phyloP scores from a whole-genome alignment of 768 basidiomycete genomes.

The Lactarius psammicola region DNA sequence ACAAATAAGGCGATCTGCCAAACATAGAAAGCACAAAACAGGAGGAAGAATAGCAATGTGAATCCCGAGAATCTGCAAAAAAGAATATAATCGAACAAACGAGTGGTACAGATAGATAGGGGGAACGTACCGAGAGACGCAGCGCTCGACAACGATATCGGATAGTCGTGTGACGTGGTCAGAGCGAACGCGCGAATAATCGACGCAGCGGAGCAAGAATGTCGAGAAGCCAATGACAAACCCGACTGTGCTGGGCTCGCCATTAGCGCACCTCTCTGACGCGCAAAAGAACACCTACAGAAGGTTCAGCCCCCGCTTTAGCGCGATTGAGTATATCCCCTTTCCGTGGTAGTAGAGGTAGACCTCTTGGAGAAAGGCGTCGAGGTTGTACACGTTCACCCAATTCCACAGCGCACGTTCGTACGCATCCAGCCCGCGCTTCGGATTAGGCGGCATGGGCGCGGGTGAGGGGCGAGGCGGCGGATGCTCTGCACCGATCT shows the following conservation, averaged over 20 bases:
- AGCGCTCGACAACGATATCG: conserved; percentile 79
- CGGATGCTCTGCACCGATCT: conserved; percentile 46
- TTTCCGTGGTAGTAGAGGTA: conserved; percentile 97
- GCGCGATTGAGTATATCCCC: conserved; percentile 92
- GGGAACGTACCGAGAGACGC: conserved; percentile 71
- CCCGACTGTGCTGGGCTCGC: conserved; percentile 75
- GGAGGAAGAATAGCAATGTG: conserved; percentile 77
- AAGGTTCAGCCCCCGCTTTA: conserved; percentile 89
- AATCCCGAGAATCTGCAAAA: conserved; percentile 72
- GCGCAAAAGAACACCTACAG: conserved; percentile 60
- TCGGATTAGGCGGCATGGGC: conserved; percentile 41
- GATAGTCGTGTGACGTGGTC: conserved; percentile 67
- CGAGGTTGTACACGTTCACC: conserved; percentile 98
- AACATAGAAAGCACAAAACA: conserved; percentile 83
- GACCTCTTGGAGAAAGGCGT: conserved; percentile 91
- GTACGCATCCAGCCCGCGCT: conserved; percentile 75
- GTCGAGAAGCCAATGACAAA: conserved; percentile 99
- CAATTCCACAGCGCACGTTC: conserved; percentile 97
- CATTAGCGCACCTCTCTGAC: conserved; percentile 32
- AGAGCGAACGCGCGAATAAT: conserved; percentile 77
- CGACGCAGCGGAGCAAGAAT: conserved; percentile 91
- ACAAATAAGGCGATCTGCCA: conserved; percentile 86
- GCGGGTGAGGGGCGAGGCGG: conserved; percentile 28
- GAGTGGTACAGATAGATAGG: neutral
- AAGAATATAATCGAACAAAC: conserved; percentile 7